Percentiles rank a stretch among this genome's conserved stretches.
Evolutionary conservation across 2,329 filamentous ascomycete species (phyloP).

Genomic region (Dactylonectria macrodidyma): DNA sequence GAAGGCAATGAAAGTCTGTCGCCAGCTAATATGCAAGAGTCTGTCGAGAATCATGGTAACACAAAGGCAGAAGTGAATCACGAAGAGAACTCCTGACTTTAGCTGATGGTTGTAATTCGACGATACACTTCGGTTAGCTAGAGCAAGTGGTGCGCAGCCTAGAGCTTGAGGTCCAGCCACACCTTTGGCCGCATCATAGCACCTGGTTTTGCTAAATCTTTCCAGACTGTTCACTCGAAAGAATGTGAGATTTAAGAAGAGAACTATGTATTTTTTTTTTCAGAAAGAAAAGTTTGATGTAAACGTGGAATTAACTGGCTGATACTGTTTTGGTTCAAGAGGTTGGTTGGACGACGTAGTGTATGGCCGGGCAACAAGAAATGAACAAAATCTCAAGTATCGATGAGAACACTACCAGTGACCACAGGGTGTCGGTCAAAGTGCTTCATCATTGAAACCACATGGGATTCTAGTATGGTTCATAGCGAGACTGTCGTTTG

Average conservation of each 20-base stretch:
- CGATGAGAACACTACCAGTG: neutral
- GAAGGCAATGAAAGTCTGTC: neutral
- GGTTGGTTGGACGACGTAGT: neutral
- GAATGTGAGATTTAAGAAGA: neutral
- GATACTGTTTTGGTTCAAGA: neutral
- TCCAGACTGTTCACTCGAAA: neutral
- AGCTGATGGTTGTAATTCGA: neutral
- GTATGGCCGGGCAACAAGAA: neutral
- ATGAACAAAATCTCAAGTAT: neutral
- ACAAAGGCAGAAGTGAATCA: conserved; percentile 2
- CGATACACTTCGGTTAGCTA: neutral
- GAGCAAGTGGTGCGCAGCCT: neutral
- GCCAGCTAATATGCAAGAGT: neutral
- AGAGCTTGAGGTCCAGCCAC: neutral
- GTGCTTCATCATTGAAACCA: neutral
- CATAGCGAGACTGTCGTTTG: neutral
- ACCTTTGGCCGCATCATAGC: neutral
- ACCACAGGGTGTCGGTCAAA: neutral
- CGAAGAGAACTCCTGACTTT: neutral
- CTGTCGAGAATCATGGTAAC: neutral
- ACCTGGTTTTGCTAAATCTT: neutral
- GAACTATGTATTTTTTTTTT: neutral
- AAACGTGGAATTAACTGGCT: neutral
- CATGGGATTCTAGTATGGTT: neutral
- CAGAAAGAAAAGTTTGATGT: neutral